Conservation (phyloP, 495 filamentous ascomycete genomes). For the Lophiotrema nucula region DNA sequence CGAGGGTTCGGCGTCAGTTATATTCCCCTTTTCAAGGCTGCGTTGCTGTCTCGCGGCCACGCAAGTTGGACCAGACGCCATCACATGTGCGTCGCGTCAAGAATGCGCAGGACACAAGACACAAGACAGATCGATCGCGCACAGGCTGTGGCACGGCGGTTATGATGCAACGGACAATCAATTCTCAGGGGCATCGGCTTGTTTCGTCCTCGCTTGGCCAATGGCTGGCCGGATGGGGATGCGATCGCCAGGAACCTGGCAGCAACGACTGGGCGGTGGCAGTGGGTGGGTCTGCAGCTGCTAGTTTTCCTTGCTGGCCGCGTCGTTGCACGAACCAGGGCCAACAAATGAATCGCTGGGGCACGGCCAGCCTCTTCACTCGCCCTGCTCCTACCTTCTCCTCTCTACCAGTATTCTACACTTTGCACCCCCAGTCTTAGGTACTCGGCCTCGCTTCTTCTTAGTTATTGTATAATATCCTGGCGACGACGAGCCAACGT, state of each 20-base stretch:
- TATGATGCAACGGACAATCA: not conserved
- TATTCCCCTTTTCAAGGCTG: too few relatives aligned
- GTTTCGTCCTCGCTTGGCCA: not conserved
- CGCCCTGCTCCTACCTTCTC: too few relatives aligned
- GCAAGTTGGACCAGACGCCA: too few relatives aligned
- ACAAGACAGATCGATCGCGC: too few relatives aligned
- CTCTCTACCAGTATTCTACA: too few relatives aligned
- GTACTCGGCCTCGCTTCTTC: not conserved
- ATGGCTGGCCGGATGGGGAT: not conserved
- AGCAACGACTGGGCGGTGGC: too few relatives aligned
- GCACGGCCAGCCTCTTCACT: not conserved
- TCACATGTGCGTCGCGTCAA: not conserved
- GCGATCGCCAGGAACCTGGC: not conserved
- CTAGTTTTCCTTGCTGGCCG: not conserved
- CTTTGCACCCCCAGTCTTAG: not conserved
- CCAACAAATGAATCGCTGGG: not conserved
- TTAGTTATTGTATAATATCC: not conserved
- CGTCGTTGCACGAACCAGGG: not conserved
- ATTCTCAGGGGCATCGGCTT: not conserved
- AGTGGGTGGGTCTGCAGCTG: too few relatives aligned
- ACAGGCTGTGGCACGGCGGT: too few relatives aligned
- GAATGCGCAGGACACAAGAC: not conserved
- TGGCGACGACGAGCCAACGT: too few relatives aligned
- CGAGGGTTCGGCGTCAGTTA: too few relatives aligned
- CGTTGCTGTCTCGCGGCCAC: too few relatives aligned